Base-by-base conservation (phyloP, 2,329 filamentous ascomycete species). In the Chrysoporthe cubensis region DNA sequence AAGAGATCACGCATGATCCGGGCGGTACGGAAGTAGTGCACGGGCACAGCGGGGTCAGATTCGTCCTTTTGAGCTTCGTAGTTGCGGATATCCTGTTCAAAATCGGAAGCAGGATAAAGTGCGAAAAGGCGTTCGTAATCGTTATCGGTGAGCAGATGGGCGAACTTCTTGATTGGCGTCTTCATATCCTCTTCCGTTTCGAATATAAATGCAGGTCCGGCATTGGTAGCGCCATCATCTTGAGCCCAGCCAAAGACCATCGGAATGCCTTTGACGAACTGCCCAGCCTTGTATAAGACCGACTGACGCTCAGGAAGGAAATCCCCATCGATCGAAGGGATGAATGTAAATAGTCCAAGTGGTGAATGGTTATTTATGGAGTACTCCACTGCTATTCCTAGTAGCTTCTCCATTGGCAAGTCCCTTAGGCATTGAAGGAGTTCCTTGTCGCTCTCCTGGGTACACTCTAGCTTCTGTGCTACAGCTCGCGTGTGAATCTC, bases 201-300 rank as follows among this genome's bases (percentile, higher is more conserved):
- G 3, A 70, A 75, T 7, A 43, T 11, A 1, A 69, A 21, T 0
- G 74, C 72, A 1, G 70, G 72, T 3, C 72, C 72, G 9, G 71
- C 73, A 37, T 74, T 75, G 3, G 67, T 69, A n/a, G 67, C 71
- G 32, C 75, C 75, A 60, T 77, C 75, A 40, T 77, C 75, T 37
- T 76, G 71, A 0, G 71, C 63, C 74, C 74, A 76, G 32, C 72
- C 72, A 54, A 71, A 73, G 4, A 76, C 71, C 4, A 74, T 67
- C 0, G 75, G 73, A 37, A 76, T 70, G 3, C 67, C 70, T 69
- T 57, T 66, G 14, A 50, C 32, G 8, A 50, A 63, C 1, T 46
- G 52, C 34, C 74, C 74, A 0, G 70, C 6, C 48, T 71, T 75
- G 54, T 73, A 74, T 0, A 76, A 54, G 0, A 57, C 54, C 0